These are phyloP conservation scores for Serendipita sp. DNA, from an alignment of 768 basidiomycete species.

Conservation along the genomic window DNA sequence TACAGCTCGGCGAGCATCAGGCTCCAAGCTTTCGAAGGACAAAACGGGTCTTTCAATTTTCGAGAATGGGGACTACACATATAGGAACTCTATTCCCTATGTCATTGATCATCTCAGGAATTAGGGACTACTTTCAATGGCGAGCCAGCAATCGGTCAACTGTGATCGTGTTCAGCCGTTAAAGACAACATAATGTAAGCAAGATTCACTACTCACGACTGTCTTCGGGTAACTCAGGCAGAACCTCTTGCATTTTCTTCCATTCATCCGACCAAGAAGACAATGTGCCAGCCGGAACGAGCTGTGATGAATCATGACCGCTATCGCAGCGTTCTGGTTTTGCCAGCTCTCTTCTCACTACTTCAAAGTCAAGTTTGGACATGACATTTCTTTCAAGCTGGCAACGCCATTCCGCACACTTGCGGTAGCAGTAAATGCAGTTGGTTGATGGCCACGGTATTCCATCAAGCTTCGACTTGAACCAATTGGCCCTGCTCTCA, in stretches of 20 bases:
- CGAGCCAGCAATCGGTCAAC: neutral
- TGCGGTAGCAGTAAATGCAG: neutral
- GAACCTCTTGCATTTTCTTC: neutral
- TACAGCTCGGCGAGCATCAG: too few relatives aligned
- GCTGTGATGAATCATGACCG: neutral
- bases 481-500: neutral
- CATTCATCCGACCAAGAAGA: neutral
- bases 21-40: neutral
- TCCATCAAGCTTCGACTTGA: neutral
- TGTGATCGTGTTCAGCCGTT: neutral
- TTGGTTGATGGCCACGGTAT: neutral
- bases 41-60: neutral
- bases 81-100: neutral
- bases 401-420: neutral
- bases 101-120: neutral
- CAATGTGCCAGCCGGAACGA: neutral
- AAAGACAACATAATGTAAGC: neutral
- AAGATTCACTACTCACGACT: too few relatives aligned
- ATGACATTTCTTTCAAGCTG: neutral
- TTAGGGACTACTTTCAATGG: neutral
- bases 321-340: neutral
- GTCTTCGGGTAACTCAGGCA: neutral
- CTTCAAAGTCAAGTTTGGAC: neutral
- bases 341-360: neutral
- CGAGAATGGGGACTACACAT: neutral